Evolutionary conservation across 495 filamentous ascomycete genomes (phyloP).

Genomic region (Aspergillus saccharolyticus): DNA sequence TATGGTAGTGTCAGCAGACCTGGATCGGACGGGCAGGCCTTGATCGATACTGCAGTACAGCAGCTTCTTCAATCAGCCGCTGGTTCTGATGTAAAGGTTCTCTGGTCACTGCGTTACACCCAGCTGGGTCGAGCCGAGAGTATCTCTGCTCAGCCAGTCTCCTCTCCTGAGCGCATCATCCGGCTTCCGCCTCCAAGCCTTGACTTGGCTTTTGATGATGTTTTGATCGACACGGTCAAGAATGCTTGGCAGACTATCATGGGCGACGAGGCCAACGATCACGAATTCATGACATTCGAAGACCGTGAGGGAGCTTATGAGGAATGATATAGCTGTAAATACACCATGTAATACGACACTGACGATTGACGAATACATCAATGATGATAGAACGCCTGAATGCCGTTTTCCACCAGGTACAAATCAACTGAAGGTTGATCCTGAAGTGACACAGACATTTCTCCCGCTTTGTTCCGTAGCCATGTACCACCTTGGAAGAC

Average conservation of each 20-base stretch:
- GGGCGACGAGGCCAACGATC: slow-evolving; percentile 41
- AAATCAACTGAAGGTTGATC: neutral
- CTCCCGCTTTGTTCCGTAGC: neutral
- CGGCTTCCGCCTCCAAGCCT: slow-evolving; percentile 51
- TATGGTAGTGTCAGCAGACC: slow-evolving; percentile 53
- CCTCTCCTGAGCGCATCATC: slow-evolving; percentile 26
- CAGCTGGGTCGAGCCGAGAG: slow-evolving; percentile 34
- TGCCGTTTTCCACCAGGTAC: no score
- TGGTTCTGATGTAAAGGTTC: slow-evolving; percentile 32
- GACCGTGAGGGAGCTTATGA: slow-evolving; percentile 37
- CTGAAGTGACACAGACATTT: neutral
- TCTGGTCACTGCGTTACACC: slow-evolving; percentile 63
- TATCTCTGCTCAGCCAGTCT: slow-evolving; percentile 13
- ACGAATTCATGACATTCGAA: slow-evolving; percentile 59
- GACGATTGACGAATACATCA: neutral
- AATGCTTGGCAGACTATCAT: slow-evolving; percentile 59
- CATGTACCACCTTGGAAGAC: neutral
- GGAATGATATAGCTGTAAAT: slow-evolving; percentile 9
- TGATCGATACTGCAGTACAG: slow-evolving; percentile 52
- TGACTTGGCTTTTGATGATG: slow-evolving; percentile 67
- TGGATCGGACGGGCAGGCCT: slow-evolving; percentile 29
- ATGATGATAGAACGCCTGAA: neutral
- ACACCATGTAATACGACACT: neutral
- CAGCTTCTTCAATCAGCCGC: slow-evolving; percentile 43
- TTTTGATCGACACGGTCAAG: slow-evolving; percentile 53